Evolutionary conservation across 169 alveolate species (phyloP).

Genomic region (Cyclospora cayetanensis): DNA sequence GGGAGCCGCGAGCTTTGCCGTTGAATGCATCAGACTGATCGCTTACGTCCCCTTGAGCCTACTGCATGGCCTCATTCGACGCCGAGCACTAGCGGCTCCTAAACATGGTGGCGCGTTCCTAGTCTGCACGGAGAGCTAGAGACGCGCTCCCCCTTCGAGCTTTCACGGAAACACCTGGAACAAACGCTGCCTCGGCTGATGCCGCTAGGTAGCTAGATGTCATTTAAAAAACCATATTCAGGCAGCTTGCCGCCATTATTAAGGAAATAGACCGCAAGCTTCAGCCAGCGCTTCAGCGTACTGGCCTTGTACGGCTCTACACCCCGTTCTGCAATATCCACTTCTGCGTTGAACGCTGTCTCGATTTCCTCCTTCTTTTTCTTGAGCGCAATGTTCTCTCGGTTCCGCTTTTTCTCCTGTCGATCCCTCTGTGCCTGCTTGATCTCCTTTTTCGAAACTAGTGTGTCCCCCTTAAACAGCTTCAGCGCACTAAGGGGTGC

Average conservation of each 20-base stretch:
- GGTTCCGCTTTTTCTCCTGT: background rate
- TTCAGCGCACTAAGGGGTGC: background rate
- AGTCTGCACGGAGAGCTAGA: too few species aligned
- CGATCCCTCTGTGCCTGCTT: background rate
- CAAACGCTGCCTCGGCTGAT: background rate
- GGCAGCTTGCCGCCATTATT: background rate
- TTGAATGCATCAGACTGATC: too few species aligned
- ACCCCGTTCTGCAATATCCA: background rate
- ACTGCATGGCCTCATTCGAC: too few species aligned
- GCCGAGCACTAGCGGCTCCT: too few species aligned
- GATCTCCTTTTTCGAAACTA: background rate
- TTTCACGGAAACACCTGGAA: too few species aligned
- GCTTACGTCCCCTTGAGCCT: too few species aligned
- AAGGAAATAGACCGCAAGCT: background rate
- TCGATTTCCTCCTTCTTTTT: background rate
- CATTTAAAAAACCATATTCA: background rate
- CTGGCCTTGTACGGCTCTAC: background rate
- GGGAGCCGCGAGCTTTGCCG: too few species aligned
- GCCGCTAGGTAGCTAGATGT: background rate
- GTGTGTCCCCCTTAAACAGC: background rate
- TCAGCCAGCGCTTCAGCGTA: background rate
- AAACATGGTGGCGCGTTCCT: too few species aligned
- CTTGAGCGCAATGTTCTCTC: background rate
- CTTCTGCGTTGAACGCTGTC: background rate
- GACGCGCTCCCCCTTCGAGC: too few species aligned